phyloP scores from a whole-genome alignment of 495 filamentous ascomycete genomes.

The Rhizodiscina lignyota region DNA sequence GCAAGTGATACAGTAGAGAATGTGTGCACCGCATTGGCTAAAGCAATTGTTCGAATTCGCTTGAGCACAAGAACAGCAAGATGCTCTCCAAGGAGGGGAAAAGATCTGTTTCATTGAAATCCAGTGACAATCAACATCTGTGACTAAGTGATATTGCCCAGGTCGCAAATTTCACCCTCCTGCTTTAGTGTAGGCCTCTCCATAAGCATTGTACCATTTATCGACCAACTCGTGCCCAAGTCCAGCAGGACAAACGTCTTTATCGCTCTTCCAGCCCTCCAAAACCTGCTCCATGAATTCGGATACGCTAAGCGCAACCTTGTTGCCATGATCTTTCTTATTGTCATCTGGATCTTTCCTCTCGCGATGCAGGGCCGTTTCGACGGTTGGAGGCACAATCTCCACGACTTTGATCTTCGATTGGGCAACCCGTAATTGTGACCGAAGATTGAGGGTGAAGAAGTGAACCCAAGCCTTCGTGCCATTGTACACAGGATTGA shows the following conservation, averaged over 20 bases:
- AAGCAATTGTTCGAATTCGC: too few relatives aligned
- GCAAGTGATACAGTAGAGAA: too few relatives aligned
- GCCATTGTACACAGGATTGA: too few relatives aligned
- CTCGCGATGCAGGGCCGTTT: constrained; percentile 31
- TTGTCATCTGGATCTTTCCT: constrained; percentile 32
- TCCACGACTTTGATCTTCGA: constrained; percentile 25
- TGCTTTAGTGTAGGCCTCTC: too few relatives aligned
- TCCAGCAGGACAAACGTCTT: constrained; percentile 25
- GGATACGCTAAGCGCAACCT: constrained; percentile 21
- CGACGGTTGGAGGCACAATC: constrained; percentile 31
- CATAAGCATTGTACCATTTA: constrained; percentile 24
- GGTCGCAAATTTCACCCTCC: too few relatives aligned
- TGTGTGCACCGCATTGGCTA: too few relatives aligned
- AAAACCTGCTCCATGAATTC: constrained; percentile 29
- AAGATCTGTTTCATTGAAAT: too few relatives aligned
- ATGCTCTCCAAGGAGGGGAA: too few relatives aligned
- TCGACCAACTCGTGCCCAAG: constrained; percentile 18
- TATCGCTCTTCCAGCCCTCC: constrained; percentile 20
- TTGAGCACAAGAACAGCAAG: too few relatives aligned
- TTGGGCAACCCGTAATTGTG: constrained; percentile 24
- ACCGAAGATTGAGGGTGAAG: constrained; percentile 29
- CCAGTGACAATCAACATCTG: too few relatives aligned
- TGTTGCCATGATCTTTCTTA: constrained; percentile 32
- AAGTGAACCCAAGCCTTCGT: constrained; percentile 33
- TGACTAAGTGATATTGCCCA: too few relatives aligned